Conservation (phyloP, 495 filamentous ascomycete genomes). For the Xylaria bambusicola region DNA sequence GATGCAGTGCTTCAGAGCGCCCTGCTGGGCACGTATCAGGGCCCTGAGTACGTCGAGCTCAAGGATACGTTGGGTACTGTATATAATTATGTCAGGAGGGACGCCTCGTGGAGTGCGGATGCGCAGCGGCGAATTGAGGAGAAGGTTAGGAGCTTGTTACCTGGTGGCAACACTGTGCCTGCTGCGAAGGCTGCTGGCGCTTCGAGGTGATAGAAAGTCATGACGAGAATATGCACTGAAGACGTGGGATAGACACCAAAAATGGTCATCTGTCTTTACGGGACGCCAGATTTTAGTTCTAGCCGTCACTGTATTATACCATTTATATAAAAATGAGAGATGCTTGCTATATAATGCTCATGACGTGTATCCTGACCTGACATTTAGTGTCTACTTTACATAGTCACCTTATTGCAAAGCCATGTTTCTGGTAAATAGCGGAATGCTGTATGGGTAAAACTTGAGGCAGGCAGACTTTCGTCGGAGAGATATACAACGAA, state of each 20-base stretch:
- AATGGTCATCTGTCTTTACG: background rate
- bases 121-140: constrained; percentile 34
- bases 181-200: background rate
- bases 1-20: constrained; percentile 40
- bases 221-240: background rate
- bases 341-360: constrained; percentile 24
- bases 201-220: background rate
- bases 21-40: constrained; percentile 45
- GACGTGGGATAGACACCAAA: background rate
- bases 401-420: no score
- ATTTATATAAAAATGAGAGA: constrained; percentile 14
- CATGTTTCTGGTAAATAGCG: no score
- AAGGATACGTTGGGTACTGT: constrained; percentile 37
- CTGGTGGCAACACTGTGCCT: constrained; percentile 6
- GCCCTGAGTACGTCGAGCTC: constrained; percentile 30
- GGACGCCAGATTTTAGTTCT: constrained; percentile 14
- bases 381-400: background rate
- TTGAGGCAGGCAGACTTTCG: no score
- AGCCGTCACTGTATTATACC: constrained; percentile 21
- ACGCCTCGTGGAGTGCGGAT: constrained; percentile 40
- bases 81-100: constrained; percentile 36
- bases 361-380: constrained; percentile 15
- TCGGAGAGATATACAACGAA: background rate
- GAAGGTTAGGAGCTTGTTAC: constrained; percentile 38
- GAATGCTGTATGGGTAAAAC: no score